Percentiles rank a stretch among this genome's conserved stretches.
Conservation (phyloP, 1,284 basidiomycete species). For the Microbotryum silenes-acaulis region DNA sequence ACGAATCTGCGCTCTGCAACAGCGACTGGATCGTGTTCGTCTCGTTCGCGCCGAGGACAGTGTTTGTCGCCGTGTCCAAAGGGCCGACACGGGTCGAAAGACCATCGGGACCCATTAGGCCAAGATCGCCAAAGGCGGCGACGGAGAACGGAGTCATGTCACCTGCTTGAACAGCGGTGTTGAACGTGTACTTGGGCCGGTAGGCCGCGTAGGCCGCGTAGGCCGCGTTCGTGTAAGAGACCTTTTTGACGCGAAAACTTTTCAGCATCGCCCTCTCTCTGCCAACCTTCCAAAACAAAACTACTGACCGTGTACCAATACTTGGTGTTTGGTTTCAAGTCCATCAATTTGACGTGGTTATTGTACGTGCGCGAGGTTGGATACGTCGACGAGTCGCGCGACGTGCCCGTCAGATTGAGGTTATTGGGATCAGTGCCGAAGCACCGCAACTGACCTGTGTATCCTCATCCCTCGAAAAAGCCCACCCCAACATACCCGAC, state of each 20-base stretch:
- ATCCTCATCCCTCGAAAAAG: constrained; percentile 79
- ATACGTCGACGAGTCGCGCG: constrained; percentile 20
- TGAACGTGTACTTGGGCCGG: constrained; percentile 28
- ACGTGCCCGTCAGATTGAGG: constrained; percentile 11
- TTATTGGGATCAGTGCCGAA: constrained; percentile 13
- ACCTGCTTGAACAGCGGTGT: constrained; percentile 24
- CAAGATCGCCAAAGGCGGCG: constrained; percentile 35
- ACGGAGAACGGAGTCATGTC: constrained; percentile 29
- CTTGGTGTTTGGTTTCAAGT: constrained; percentile 20
- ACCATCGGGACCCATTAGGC: constrained; percentile 37
- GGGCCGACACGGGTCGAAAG: constrained; percentile 28
- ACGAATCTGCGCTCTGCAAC: constrained; percentile 33
- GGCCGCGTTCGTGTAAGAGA: constrained; percentile 18
- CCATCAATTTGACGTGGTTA: constrained; percentile 26
- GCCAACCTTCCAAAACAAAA: too few relatives aligned
- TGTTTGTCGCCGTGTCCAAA: constrained; percentile 28
- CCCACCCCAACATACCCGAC: constrained; percentile 92
- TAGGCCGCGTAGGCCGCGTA: constrained; percentile 15
- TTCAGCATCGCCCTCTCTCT: too few relatives aligned
- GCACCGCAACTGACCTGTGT: constrained; percentile 53
- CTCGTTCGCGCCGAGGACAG: constrained; percentile 30
- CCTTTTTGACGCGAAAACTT: background rate
- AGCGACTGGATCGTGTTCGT: constrained; percentile 38
- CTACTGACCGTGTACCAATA: constrained; percentile 24
- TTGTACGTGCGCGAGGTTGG: constrained; percentile 28